These are phyloP conservation scores for Blastocystis sp. DNA, from an alignment of 352 stramenopile species.

Conservation along the genomic window DNA sequence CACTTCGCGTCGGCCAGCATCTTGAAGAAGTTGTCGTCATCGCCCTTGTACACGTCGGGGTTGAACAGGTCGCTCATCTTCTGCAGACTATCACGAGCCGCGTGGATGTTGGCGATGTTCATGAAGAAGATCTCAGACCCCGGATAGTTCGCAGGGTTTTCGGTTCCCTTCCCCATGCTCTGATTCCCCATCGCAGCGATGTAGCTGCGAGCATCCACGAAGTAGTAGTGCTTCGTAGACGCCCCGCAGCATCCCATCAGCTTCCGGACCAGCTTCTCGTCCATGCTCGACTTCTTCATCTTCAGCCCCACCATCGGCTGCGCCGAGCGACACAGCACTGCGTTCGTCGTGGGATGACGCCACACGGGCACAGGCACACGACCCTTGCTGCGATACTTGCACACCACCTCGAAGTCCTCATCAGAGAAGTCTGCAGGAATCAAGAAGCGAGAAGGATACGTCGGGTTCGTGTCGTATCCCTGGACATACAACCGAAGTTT, in stretches of 20 bases:
- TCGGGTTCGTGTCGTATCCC: constrained; percentile 68
- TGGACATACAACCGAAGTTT: constrained; percentile 67
- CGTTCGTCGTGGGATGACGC: constrained; percentile 77
- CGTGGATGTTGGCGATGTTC: constrained; percentile 97
- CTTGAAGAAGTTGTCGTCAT: constrained; percentile 82
- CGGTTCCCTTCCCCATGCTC: constrained; percentile 81
- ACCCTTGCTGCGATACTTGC: constrained; percentile 83
- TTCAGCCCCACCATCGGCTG: constrained; percentile 89
- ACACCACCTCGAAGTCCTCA: constrained; percentile 75
- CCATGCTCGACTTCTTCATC: constrained; percentile 79
- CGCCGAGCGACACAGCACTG: constrained; percentile 81
- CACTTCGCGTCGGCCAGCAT: constrained; percentile 87
- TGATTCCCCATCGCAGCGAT: constrained; percentile 77
- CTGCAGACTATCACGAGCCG: constrained; percentile 84
- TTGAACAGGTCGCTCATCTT: constrained; percentile 68
- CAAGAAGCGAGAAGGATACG: constrained; percentile 85
- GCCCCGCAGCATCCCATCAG: constrained; percentile 72
- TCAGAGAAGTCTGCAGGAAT: constrained; percentile 83
- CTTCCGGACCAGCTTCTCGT: constrained; percentile 80
- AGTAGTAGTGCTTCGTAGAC: constrained; percentile 64
- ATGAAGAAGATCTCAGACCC: constrained; percentile 86
- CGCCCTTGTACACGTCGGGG: constrained; percentile 66
- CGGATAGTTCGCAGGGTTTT: constrained; percentile 88
- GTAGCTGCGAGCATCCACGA: constrained; percentile 77
- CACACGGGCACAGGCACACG: constrained; percentile 84